Base-by-base conservation (phyloP, 306 rosid species). In the Canavalia gladiata region DNA sequence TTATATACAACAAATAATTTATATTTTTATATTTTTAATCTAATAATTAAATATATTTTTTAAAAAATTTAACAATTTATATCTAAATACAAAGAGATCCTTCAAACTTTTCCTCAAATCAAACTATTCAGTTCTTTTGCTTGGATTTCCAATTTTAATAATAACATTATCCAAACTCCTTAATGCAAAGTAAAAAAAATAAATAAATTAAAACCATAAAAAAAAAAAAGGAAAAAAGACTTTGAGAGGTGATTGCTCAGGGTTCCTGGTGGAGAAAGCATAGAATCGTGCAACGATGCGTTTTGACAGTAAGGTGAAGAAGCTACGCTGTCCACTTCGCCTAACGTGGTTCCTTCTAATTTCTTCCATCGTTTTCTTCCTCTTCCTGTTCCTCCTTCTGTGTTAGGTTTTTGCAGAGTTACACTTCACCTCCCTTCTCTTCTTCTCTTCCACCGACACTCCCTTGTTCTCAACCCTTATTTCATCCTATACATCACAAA, bases 241-340 rank as follows among this genome's bases (percentile, higher is more conserved):
- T 18, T 18, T 18, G 4, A 37, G 47, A 3, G 47, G 7, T 43
- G 7, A 4, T 43, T 1, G 7, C 1, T 43, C 1, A 33, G 31
- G 31, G 4, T 34, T 62, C 69, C 33, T 30, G 52, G 52, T 4
- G n/a, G 13, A 65, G 71, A 41, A 42, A 66, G 72, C 35, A 25
- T 46, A 25, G 54, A 30, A 13, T 5, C 45, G 13, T 5, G 50
- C 28, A 5, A 54, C 49, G 78, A 34, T 58, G 78, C 86, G 82
- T 82, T 76, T 76, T 1, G 37, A 3, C 78, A 47, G 72, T 65
- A 42, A 70, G 62, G 54, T n/a, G 31, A 58, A 82, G 29, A 69
- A 68, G 59, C 77, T 58, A 51, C 68, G 35, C 34, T 58, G 63
- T 82, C 82, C 77, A 58, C 66, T 73, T 68, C 78, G 56, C 75